Evolutionary conservation across 129 eudicot species (phyloP).

Genomic region (Pulicaria dysenterica): DNA sequence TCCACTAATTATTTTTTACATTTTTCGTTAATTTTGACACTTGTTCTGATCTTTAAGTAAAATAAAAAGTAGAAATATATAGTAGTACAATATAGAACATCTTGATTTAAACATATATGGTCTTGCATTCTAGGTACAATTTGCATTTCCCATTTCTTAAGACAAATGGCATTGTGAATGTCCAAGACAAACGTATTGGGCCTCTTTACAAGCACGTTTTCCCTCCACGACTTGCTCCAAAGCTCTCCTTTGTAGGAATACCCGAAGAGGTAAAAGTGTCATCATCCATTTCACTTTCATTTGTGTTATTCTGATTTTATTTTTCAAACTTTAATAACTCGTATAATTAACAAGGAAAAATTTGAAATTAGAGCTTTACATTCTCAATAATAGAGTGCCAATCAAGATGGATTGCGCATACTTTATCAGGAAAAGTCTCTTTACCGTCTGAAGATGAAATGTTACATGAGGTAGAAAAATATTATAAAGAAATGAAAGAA

Average conservation of each 20-base stretch:
- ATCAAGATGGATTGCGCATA: conserved; percentile 57
- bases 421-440: conserved; percentile 43
- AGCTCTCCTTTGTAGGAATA: conserved; percentile 57
- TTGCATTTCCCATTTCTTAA: conserved; percentile 44
- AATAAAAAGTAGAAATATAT: too few relatives aligned
- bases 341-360: too few relatives aligned
- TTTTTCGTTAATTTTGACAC: too few relatives aligned
- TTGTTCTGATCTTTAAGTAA: too few relatives aligned
- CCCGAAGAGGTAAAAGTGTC: conserved; percentile 36
- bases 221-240: conserved; percentile 62
- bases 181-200: conserved; percentile 56
- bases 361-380: conserved; percentile 38
- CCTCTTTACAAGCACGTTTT: conserved; percentile 62
- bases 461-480: conserved; percentile 41
- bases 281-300: not conserved
- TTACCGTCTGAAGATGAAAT: conserved; percentile 55
- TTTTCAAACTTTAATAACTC: too few relatives aligned
- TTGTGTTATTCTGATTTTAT: too few relatives aligned
- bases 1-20: too few relatives aligned
- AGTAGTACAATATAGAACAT: too few relatives aligned
- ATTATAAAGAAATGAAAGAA: conserved; percentile 37
- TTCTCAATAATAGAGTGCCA: conserved; percentile 47
- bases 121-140: conserved; percentile 31
- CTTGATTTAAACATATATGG: not conserved
- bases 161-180: conserved; percentile 44